Percentiles rank a stretch among this genome's conserved stretches.
Evolutionary conservation across 805 yeast species (phyloP).

Genomic region (Zygosaccharomyces kombuchaensis): DNA sequence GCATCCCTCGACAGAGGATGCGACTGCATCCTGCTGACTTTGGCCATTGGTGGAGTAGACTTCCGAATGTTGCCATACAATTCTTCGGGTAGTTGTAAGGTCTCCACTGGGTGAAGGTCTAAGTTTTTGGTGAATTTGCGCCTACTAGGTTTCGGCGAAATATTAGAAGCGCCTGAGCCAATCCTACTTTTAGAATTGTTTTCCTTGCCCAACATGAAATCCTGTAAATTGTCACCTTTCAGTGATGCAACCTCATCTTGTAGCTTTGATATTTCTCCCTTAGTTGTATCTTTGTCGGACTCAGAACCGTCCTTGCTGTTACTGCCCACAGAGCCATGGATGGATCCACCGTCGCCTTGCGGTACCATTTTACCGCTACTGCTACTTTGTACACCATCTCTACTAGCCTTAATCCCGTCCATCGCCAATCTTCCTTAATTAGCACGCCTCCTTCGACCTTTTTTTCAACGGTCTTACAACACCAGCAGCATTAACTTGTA

Average conservation of each 20-base stretch:
- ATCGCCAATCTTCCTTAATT: background rate
- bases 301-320: background rate
- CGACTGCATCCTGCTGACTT: slow-evolving; percentile 3
- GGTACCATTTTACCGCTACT: background rate
- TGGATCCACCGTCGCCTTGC: background rate
- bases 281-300: background rate
- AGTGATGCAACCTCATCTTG: slow-evolving; percentile 11
- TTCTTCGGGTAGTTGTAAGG: background rate
- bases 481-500: background rate
- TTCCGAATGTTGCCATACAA: background rate
- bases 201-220: slow-evolving; percentile 7
- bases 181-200: background rate
- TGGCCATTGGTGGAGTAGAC: slow-evolving; percentile 7
- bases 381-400: background rate
- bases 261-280: slow-evolving; percentile 6
- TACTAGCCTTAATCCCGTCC: slow-evolving; percentile 1
- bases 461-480: background rate
- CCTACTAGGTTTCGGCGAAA: slow-evolving; percentile 1
- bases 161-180: background rate
- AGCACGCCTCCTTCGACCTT: slow-evolving; percentile 1
- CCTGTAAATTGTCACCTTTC: slow-evolving; percentile 7
- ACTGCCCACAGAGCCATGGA: background rate
- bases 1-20: slow-evolving; percentile 8
- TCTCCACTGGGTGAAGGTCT: background rate
- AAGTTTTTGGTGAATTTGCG: background rate